phyloP scores from a whole-genome alignment of 305 asterid species.

The Solanum chacoense region DNA sequence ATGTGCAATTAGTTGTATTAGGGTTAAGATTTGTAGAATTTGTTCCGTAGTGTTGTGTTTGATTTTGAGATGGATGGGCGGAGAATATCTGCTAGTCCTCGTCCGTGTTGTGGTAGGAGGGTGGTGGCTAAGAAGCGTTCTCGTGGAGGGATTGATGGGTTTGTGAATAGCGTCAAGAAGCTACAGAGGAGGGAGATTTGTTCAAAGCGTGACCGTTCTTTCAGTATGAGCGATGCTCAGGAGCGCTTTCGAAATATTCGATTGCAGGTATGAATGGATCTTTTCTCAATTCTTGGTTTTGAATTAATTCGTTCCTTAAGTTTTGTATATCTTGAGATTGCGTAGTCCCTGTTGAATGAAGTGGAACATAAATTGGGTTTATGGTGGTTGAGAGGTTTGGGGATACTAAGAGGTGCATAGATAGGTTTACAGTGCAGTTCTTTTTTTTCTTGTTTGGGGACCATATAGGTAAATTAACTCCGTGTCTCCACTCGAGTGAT shows the following conservation, averaged over 20 bases:
- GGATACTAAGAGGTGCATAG: neutral
- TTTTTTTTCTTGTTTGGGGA: neutral
- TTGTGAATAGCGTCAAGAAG: slow-evolving; percentile 91
- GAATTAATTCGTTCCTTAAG: neutral
- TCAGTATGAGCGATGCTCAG: slow-evolving; percentile 92
- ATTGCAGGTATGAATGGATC: slow-evolving; percentile 47
- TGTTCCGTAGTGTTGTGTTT: slow-evolving; percentile 9
- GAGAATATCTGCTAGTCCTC: slow-evolving; percentile 88
- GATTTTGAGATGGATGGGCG: slow-evolving; percentile 68
- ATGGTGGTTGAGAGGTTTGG: neutral
- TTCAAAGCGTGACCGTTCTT: slow-evolving; percentile 74
- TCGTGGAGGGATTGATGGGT: slow-evolving; percentile 65
- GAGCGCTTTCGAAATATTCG: slow-evolving; percentile 88
- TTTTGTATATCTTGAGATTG: neutral
- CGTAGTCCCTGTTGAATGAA: neutral
- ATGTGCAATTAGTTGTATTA: slow-evolving; percentile 10
- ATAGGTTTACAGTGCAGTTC: neutral
- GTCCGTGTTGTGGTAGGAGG: slow-evolving; percentile 84
- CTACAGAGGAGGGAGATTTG: slow-evolving; percentile 92
- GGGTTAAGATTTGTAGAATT: slow-evolving; percentile 21
- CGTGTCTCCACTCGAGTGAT: neutral
- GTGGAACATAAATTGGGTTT: neutral
- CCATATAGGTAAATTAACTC: neutral
- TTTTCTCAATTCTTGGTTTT: neutral
- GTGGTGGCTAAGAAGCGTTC: slow-evolving; percentile 92